Evolutionary conservation across 345 rosid genomes (phyloP).

Genomic region (Passiflora organensis): DNA sequence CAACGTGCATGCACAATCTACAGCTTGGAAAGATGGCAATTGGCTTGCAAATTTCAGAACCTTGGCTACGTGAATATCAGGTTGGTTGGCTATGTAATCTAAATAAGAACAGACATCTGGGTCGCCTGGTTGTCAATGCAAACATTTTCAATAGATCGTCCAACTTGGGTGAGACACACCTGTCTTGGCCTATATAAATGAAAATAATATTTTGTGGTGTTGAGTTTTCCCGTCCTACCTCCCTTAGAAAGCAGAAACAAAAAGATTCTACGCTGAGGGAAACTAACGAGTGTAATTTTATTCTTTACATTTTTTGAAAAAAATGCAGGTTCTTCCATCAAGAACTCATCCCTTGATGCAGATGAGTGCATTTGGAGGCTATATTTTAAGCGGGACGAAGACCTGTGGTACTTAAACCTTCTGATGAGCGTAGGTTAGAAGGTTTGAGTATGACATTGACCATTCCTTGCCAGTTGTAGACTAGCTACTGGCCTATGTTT

Average conservation of each 20-base stretch:
- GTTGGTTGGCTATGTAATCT: conserved; percentile 21
- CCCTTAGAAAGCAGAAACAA: too few relatives aligned
- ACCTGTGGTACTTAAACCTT: conserved; percentile 29
- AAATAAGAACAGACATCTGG: neutral
- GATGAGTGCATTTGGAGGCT: conserved; percentile 83
- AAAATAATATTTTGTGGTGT: too few relatives aligned
- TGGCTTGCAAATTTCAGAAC: conserved; percentile 82
- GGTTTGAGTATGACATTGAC: too few relatives aligned
- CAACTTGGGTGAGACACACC: neutral
- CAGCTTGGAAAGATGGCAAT: conserved; percentile 80
- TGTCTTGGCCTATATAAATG: too few relatives aligned
- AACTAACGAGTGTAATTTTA: too few relatives aligned
- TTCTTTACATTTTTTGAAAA: neutral
- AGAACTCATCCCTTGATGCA: conserved; percentile 96
- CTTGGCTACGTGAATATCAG: conserved; percentile 96
- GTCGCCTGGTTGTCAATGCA: neutral
- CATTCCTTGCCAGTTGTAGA: too few relatives aligned
- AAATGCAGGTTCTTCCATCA: conserved; percentile 71
- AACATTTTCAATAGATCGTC: neutral
- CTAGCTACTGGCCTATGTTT: too few relatives aligned
- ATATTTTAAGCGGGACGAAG: conserved; percentile 75
- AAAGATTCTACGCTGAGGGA: too few relatives aligned
- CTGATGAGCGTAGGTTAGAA: too few relatives aligned
- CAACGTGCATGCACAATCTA: conserved; percentile 83
- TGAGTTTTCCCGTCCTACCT: too few relatives aligned